Evolutionary conservation across 2,329 filamentous ascomycete genomes (phyloP).

Genomic region (Fusarium penzigii): DNA sequence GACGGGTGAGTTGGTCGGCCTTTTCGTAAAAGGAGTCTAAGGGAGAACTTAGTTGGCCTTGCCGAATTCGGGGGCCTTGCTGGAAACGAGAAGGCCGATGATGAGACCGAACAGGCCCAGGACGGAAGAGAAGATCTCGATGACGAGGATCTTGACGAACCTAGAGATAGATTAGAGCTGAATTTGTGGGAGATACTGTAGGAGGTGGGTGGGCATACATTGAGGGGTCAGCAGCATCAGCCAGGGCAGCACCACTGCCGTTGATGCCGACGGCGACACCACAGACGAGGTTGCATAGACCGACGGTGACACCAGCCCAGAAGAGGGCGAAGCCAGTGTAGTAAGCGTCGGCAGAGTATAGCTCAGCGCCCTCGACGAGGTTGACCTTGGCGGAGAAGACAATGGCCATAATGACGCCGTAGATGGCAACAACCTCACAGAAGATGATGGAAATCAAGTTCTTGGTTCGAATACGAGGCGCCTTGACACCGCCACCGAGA

Average conservation of each 20-base stretch:
- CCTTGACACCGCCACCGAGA: conserved; percentile 92
- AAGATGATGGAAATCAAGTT: conserved; percentile 99
- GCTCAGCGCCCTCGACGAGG: conserved; percentile 60
- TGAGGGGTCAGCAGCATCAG: conserved; percentile 88
- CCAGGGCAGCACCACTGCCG: conserved; percentile 91
- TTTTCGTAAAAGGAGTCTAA: conserved; percentile 16
- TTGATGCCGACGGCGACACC: conserved; percentile 98
- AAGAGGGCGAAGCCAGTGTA: conserved; percentile 96
- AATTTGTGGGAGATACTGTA: background rate
- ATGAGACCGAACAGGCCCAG: conserved; percentile 96
- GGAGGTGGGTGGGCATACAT: conserved; percentile 61
- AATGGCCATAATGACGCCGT: conserved; percentile 99
- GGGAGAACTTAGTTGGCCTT: conserved; percentile 25
- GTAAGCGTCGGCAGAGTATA: conserved; percentile 77
- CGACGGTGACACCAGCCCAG: conserved; percentile 93
- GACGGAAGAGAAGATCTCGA: conserved; percentile 99
- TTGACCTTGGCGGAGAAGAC: conserved; percentile 91
- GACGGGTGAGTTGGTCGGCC: conserved; percentile 10
- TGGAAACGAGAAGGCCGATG: conserved; percentile 83
- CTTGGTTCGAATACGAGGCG: conserved; percentile 97
- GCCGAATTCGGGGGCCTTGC: conserved; percentile 78
- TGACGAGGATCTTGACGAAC: conserved; percentile 98
- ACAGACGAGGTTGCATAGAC: conserved; percentile 93
- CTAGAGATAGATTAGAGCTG: conserved; percentile 47
- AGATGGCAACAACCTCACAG: conserved; percentile 99